phyloP scores from a whole-genome alignment of 2,329 filamentous ascomycete genomes.

The Fusarium domesticum region DNA sequence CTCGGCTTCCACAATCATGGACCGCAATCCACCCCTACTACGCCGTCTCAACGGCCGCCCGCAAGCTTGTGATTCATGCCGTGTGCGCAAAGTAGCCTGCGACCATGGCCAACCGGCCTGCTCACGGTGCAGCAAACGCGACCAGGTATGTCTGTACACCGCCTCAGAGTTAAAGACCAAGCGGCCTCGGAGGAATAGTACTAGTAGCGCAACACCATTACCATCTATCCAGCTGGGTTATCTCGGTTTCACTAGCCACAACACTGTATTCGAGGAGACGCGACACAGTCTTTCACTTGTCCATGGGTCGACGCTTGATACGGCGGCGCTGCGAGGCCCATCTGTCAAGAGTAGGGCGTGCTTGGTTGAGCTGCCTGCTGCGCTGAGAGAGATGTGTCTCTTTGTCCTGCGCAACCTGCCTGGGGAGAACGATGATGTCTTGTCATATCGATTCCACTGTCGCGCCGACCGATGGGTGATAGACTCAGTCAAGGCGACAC shows the following conservation, averaged over 20 bases:
- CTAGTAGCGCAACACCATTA: slow-evolving; percentile 17
- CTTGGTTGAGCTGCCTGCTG: slow-evolving; percentile 21
- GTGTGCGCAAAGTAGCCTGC: slow-evolving; percentile 43
- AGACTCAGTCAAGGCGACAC: slow-evolving; percentile 27
- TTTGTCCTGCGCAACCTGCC: slow-evolving; percentile 39
- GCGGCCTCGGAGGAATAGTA: slow-evolving; percentile 5
- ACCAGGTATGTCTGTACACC: slow-evolving; percentile 39
- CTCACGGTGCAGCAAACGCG: slow-evolving; percentile 37
- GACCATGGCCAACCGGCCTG: slow-evolving; percentile 42
- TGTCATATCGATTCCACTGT: slow-evolving; percentile 20
- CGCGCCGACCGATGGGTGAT: slow-evolving; percentile 35
- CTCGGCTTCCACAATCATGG: slow-evolving; percentile 12
- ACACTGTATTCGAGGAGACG: slow-evolving; percentile 42
- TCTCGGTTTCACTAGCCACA: slow-evolving; percentile 46
- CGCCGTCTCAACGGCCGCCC: slow-evolving; percentile 30
- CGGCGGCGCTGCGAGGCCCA: slow-evolving; percentile 9
- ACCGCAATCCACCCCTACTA: slow-evolving; percentile 14
- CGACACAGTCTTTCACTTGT: slow-evolving; percentile 38
- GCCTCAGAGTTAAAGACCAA: slow-evolving; percentile 18
- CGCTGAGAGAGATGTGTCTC: slow-evolving; percentile 38
- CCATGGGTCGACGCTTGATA: slow-evolving; percentile 19
- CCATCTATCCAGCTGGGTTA: slow-evolving; percentile 34
- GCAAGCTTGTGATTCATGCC: slow-evolving; percentile 37
- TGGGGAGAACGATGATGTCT: slow-evolving; percentile 13
- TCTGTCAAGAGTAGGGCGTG: slow-evolving; percentile 5